Evolutionary conservation across 108 stramenopile genomes (phyloP).

Genomic region (Mayamaea pseudoterrestris): DNA sequence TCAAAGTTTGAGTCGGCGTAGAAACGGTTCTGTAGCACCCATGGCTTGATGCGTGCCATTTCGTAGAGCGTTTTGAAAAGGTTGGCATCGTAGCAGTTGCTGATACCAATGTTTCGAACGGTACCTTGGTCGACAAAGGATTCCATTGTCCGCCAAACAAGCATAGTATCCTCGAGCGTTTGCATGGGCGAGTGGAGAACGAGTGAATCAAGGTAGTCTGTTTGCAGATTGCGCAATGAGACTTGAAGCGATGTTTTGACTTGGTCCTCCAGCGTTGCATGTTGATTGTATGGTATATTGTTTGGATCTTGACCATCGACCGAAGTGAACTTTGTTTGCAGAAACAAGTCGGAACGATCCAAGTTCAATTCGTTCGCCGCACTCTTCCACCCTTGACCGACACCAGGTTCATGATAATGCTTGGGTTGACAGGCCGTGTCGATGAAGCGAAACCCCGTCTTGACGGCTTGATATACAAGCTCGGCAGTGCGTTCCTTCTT

Average conservation of each 20-base stretch:
- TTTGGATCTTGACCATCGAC: slow-evolving; percentile 72
- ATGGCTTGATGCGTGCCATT: slow-evolving; percentile 64
- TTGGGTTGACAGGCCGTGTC: slow-evolving; percentile 92
- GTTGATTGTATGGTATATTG: slow-evolving; percentile 63
- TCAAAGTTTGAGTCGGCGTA: slow-evolving; percentile 64
- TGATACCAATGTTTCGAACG: slow-evolving; percentile 57
- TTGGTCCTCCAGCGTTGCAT: slow-evolving; percentile 38
- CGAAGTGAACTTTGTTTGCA: slow-evolving; percentile 86
- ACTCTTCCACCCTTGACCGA: slow-evolving; percentile 50
- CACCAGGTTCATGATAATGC: slow-evolving; percentile 74
- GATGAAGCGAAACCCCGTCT: slow-evolving; percentile 78
- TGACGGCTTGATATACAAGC: slow-evolving; percentile 58
- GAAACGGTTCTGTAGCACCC: slow-evolving; percentile 82
- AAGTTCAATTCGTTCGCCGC: slow-evolving; percentile 31
- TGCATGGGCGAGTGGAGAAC: slow-evolving; percentile 29
- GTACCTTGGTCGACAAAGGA: slow-evolving; percentile 40
- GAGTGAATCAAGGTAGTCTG: slow-evolving; percentile 72
- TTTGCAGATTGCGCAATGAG: slow-evolving; percentile 61
- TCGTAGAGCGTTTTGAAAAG: slow-evolving; percentile 27
- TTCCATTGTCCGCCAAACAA: slow-evolving; percentile 69
- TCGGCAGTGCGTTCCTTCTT: slow-evolving; percentile 75
- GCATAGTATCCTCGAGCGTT: slow-evolving; percentile 29
- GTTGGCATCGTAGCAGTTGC: slow-evolving; percentile 47
- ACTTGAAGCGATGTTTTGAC: slow-evolving; percentile 40
- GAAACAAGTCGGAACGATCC: slow-evolving; percentile 50